phyloP scores from a whole-genome alignment of 257 asterid species.

The Solanum ossicruentum region DNA sequence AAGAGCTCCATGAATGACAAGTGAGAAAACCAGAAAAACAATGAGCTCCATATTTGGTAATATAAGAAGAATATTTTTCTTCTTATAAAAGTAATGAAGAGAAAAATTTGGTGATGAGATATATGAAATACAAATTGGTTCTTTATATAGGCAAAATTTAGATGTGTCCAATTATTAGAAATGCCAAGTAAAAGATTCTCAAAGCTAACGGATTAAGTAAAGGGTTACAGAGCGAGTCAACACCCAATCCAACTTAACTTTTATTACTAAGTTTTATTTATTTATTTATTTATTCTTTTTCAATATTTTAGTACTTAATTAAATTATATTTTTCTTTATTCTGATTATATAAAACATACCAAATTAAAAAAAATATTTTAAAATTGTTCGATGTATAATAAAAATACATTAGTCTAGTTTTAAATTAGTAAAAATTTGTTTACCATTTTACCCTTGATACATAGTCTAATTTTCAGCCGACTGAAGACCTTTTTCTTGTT shows the following conservation, averaged over 20 bases:
- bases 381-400: background rate
- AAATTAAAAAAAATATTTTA: too few relatives aligned
- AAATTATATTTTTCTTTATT: too few relatives aligned
- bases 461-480: background rate
- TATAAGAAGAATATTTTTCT: background rate
- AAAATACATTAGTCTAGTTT: background rate
- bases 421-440: background rate
- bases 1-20: conserved; percentile 13
- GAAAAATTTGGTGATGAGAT: background rate
- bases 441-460: background rate
- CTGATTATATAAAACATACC: too few relatives aligned
- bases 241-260: too few relatives aligned
- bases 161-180: background rate
- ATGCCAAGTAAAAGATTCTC: background rate
- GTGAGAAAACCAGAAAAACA: conserved; percentile 6
- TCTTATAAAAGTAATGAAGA: background rate
- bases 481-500: background rate
- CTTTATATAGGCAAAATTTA: background rate
- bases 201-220: too few relatives aligned
- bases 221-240: too few relatives aligned
- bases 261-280: too few relatives aligned
- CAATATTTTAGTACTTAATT: too few relatives aligned
- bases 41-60: conserved; percentile 1
- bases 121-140: background rate
- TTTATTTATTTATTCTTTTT: too few relatives aligned